Evolutionary conservation across 164 flowering plant genomes (phyloP), one percentile per base, ranked within the genome.

Genomic region (Buxus sempervirens): DNA sequence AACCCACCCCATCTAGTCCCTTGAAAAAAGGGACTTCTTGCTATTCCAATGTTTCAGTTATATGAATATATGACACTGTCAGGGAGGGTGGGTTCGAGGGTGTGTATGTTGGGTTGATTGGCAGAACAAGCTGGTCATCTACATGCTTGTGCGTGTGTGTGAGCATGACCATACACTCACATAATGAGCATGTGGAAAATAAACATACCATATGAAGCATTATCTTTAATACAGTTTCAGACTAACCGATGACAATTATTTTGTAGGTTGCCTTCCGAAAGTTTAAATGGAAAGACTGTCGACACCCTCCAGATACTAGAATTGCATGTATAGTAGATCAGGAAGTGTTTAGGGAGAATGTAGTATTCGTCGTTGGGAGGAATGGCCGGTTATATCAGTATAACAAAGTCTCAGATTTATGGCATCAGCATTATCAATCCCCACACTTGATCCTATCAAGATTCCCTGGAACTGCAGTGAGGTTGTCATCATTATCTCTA

Each of bases 391-490:
- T 92, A 23, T 92, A 88, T 75, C 98, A 92, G 76, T 92, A 88
- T 66, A 92, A 92, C 90, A 87, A 83, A 77, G 79, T 92, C 60
- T 86, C 93, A 0, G 88, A 81, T 58, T 62, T 90, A 66, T 90
- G 98, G 98, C 94, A 92, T 60, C 87, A 86, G 81, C 98, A 92
- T 78, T 64, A 75, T 65, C 96, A 92, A 58, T 90, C 98, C 25
- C 92, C 84, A 62, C 96, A 90, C 77, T 78, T 92, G 80, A 56
- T 81, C 63, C 79, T 92, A n/a, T 86, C 94, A 54, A 77, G 73
- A 73, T 62, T 69, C 48, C 90, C 90, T 1, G 96, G 94, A 75
- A 84, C 90, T 58, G 85, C 86, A 4, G 73, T 76, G 80, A 88
- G 94, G 73, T 76, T 81, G 38, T 83, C 89, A 54, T 62, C 78